Evolutionary conservation across 139 green algal genomes (phyloP), one percentile per base, ranked within the genome.

Genomic region (Zygnema cylindricum): DNA sequence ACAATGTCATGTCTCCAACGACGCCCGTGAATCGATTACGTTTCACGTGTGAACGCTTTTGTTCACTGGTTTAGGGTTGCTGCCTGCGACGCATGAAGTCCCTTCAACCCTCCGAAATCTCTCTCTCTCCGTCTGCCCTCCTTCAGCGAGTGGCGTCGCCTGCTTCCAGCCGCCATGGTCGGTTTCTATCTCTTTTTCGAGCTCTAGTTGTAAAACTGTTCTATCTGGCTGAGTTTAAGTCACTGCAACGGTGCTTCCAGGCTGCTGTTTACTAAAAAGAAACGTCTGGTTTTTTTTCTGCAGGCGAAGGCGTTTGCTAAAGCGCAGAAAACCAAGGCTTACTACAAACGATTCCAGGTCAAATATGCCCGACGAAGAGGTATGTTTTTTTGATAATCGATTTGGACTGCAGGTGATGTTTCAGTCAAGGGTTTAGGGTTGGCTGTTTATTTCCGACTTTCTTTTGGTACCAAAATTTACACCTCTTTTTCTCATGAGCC

Each of bases 311-410:
- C 92, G 77, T 94, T 96, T 92, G 92, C 95, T 41, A 97, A 97
- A 93, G 90, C 95, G 55, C 89, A 95, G n/a, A 97, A 97, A 93
- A 96, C 88, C 57, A 95, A 91, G 54, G 69, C 95, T 0, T 98
- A 98, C 93, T 98, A 96, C 94, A 95, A 92, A 87, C 93, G 96
- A 39, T 98, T 94, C 93, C 96, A 97, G 92, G 96, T 98, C 83
- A 98, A 98, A 94, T 98, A 98, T 95, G 93, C 92, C 87, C 82
- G 94, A 43, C 91, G 95, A 42, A 78, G 95, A 43, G 96, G 91
- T 93, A 88, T 38, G 69, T 40, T 49, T 33, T 88, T 54, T 88
- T 88, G 41, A 84, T 88, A 21, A 3, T n/a, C n/a, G n/a, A n/a
- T n/a, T n/a, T n/a, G n/a, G n/a, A n/a, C n/a, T n/a, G 32, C 81